Base-by-base conservation (phyloP, 2,329 filamentous ascomycete species). In the Pseudogymnoascus verrucosus region DNA sequence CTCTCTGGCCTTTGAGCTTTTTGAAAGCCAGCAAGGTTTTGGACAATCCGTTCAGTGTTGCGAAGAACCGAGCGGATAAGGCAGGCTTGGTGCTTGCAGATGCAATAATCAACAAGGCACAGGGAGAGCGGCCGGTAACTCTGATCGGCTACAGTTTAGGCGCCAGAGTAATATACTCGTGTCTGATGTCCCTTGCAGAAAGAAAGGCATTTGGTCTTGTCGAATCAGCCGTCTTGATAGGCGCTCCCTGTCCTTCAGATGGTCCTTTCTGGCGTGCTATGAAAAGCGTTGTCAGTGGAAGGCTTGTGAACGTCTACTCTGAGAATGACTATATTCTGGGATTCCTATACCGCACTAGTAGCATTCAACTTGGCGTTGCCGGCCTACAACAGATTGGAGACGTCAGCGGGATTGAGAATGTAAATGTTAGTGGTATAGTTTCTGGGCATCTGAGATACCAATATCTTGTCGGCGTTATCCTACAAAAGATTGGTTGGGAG, bases 301-400 rank as follows among this genome's bases (percentile, higher is more conserved):
- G 89, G 64, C 81, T 96, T 6, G 89, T 96, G 69, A 97, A 97
- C 69, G 91, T 93, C 7, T 96, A 89, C 76, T 93, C 90, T 1
- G 86, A 88, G 62, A 93, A 95, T 65, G 93, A 97, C 75, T 90
- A 91, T 71, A 86, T 97, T 34, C 84, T 97, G 1, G 92, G 86
- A 0, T 93, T 96, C 72, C 79, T 96, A 16, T 96, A 97, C 74
- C 86, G 93, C 51, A 88, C 91, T 2, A 91, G 89, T 42, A 92
- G 88, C 64, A 83, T 96, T 28, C 89, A 95, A 67, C 82, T 90
- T 42, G 93, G 93, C 3, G 85, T 96, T 44, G 92, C 92, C 0
- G 93, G 93, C 0, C 78, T 98, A 1, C 89, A 96, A 72, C 81
- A 85, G 34, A 84, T 96, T 23, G 76, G 85, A 64, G 83, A 81